These are phyloP conservation scores for Hydrangea macrophylla DNA, from an alignment of 148 eudicot species.

Conservation along the genomic window DNA sequence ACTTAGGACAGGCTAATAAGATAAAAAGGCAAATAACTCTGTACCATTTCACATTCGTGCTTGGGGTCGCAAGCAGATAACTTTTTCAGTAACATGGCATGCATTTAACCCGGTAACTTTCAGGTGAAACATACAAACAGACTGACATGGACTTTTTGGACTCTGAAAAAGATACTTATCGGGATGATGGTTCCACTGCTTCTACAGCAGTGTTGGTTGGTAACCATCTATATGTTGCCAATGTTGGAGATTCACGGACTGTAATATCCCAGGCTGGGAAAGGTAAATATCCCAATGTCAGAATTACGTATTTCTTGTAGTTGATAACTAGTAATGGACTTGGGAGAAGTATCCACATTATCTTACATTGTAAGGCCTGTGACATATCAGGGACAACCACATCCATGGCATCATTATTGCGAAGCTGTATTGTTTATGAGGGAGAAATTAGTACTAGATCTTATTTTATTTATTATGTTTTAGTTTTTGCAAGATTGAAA, in stretches of 20 bases:
- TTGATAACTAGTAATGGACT: conserved; percentile 13
- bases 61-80: neutral
- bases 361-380: too few species aligned
- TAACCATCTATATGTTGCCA: conserved; percentile 88
- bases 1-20: neutral
- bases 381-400: too few species aligned
- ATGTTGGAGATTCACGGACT: conserved; percentile 97
- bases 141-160: conserved; percentile 82
- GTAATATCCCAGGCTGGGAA: conserved; percentile 81
- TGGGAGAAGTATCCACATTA: neutral
- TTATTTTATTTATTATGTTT: too few species aligned
- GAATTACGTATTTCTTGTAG: neutral
- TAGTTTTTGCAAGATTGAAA: too few species aligned
- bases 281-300: conserved; percentile 36
- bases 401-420: too few species aligned
- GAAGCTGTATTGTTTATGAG: too few species aligned
- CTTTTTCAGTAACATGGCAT: neutral
- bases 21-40: neutral
- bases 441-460: too few species aligned
- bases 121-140: conserved; percentile 86
- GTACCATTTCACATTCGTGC: neutral
- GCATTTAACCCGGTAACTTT: conserved; percentile 15
- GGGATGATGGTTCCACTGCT: conserved; percentile 99
- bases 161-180: conserved; percentile 75
- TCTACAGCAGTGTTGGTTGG: conserved; percentile 95